These are phyloP conservation scores for Diaporthe velutina DNA, from an alignment of 2,329 filamentous ascomycete genomes.

Conservation along the genomic window DNA sequence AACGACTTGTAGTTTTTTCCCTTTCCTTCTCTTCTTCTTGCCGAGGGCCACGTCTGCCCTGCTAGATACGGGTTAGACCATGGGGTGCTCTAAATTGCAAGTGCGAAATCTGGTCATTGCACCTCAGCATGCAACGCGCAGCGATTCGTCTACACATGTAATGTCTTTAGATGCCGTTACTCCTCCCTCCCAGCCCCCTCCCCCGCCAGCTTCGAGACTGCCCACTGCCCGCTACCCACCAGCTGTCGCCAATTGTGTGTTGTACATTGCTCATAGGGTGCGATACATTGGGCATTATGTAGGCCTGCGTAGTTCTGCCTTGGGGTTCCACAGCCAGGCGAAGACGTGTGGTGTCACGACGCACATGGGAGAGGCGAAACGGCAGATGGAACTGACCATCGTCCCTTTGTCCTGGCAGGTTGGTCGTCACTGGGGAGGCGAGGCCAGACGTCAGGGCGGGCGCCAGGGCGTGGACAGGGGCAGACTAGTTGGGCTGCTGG, in stretches of 20 bases:
- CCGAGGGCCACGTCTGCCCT: not conserved
- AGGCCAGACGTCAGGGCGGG: conserved; percentile 10
- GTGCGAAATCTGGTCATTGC: not conserved
- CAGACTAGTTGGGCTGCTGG: not conserved
- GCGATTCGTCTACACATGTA: not conserved
- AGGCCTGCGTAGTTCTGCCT: conserved; percentile 10
- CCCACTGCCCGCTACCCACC: not conserved
- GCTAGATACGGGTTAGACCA: not conserved
- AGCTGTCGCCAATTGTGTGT: not conserved
- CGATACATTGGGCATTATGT: conserved; percentile 1
- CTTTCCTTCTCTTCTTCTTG: not conserved
- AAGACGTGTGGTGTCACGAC: conserved; percentile 15
- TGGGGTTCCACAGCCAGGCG: conserved; percentile 10
- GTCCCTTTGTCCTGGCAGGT: not conserved
- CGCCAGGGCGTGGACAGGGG: not conserved
- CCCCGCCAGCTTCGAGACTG: conserved; percentile 4
- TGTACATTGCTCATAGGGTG: conserved; percentile 8
- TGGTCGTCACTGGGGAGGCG: conserved; percentile 9
- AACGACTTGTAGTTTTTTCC: not conserved
- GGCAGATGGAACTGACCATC: not conserved
- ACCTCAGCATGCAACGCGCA: conserved; percentile 4
- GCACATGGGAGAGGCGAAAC: conserved; percentile 19
- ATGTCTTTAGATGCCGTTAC: conserved; percentile 1
- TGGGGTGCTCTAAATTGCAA: not conserved
- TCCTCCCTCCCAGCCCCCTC: conserved; percentile 15